phyloP scores from a whole-genome alignment of 2,329 filamentous ascomycete species.

The Aspergillus fijiensis region DNA sequence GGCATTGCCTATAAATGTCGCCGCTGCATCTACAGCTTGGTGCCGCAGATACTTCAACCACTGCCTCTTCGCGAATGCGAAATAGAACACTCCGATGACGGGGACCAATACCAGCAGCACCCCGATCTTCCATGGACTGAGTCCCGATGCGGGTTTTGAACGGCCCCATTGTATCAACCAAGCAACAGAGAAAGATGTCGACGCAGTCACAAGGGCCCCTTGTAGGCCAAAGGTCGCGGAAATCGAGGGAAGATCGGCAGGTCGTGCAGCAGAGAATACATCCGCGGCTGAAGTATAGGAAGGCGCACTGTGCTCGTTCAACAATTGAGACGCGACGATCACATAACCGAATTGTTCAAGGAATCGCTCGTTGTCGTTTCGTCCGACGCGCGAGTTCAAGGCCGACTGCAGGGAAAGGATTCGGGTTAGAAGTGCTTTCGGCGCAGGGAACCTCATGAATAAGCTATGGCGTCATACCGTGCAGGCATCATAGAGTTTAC shows the following conservation, averaged over 20 bases:
- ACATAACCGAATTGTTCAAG: constrained; percentile 91
- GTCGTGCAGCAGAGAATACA: constrained; percentile 32
- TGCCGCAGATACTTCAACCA: constrained; percentile 77
- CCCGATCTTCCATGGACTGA: constrained; percentile 42
- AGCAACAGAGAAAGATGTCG: constrained; percentile 60
- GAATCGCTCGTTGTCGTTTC: constrained; percentile 78
- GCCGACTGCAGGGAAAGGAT: constrained; percentile 24
- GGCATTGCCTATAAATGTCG: constrained; percentile 67
- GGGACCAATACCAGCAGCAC: constrained; percentile 49
- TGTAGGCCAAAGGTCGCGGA: constrained; percentile 57
- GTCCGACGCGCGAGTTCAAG: constrained; percentile 56
- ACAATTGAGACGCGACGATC: constrained; percentile 84
- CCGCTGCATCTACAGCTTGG: constrained; percentile 69
- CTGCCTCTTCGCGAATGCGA: constrained; percentile 72
- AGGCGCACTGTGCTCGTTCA: constrained; percentile 60
- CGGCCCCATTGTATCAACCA: constrained; percentile 70
- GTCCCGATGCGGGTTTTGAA: constrained; percentile 54
- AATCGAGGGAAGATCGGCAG: constrained; percentile 33
- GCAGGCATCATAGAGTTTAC: constrained; percentile 48
- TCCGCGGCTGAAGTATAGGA: constrained; percentile 41
- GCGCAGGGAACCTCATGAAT: not conserved
- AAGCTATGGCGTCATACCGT: constrained; percentile 38
- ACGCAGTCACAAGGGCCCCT: constrained; percentile 65
- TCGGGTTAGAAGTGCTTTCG: constrained; percentile 9
- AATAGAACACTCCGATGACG: constrained; percentile 58